These are phyloP conservation scores for Claviceps pazoutovae DNA, from an alignment of 2,329 filamentous ascomycete genomes.

Conservation along the genomic window DNA sequence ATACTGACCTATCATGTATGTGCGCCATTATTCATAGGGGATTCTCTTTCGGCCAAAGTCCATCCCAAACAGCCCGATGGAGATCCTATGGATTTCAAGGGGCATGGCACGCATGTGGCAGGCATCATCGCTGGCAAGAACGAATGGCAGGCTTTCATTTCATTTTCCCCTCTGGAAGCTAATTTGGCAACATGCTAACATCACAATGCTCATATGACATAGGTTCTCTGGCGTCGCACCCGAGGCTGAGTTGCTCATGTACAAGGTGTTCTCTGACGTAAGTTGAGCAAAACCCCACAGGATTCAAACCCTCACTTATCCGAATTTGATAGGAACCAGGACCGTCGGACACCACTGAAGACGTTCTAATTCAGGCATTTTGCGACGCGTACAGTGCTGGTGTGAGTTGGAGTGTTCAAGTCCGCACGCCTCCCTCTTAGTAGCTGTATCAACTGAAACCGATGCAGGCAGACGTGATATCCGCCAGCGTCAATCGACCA, in stretches of 20 bases:
- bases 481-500: slow-evolving; percentile 24
- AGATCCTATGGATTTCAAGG: slow-evolving; percentile 11
- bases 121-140: slow-evolving; percentile 34
- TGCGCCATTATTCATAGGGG: neutral
- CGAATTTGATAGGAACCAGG: neutral
- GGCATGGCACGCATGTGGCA: slow-evolving; percentile 20
- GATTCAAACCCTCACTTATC: neutral
- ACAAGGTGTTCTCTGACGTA: slow-evolving; percentile 28
- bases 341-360: slow-evolving; percentile 15
- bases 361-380: slow-evolving; percentile 21
- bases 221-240: slow-evolving; percentile 32
- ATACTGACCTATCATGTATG: neutral
- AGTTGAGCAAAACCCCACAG: neutral
- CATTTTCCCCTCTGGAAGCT: neutral
- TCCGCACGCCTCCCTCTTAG: neutral
- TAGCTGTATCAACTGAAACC: neutral
- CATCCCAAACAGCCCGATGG: slow-evolving; percentile 20
- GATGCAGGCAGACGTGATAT: slow-evolving; percentile 28
- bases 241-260: slow-evolving; percentile 28
- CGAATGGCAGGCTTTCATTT: slow-evolving; percentile 13
- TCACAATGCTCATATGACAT: neutral
- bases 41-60: slow-evolving; percentile 1
- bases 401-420: slow-evolving; percentile 8
- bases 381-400: slow-evolving; percentile 23
- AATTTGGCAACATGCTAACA: neutral